Conservation (phyloP, 768 basidiomycete species). For the Pleurotus citrinopileatus region DNA sequence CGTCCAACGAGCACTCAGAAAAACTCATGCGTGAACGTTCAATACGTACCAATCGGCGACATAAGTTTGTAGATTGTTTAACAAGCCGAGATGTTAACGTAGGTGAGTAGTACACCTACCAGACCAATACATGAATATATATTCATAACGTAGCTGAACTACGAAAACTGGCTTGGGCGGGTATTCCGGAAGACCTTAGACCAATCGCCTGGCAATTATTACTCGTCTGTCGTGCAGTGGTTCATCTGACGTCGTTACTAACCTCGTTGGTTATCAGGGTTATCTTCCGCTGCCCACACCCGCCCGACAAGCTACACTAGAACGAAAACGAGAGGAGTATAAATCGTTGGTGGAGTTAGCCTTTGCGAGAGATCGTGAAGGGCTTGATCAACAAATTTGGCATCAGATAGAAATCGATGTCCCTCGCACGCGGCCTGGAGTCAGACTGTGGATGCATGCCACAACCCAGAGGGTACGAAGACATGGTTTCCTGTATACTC, state of each 20-base stretch:
- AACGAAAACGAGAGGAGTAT: constrained; percentile 91
- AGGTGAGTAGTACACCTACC: constrained; percentile 39
- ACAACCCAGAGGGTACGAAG: constrained; percentile 83
- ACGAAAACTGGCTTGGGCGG: constrained; percentile 92
- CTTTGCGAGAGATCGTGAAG: constrained; percentile 81
- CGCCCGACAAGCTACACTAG: constrained; percentile 71
- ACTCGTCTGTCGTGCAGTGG: constrained; percentile 54
- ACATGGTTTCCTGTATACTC: neutral
- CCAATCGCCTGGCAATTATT: constrained; percentile 94
- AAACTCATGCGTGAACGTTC: constrained; percentile 73
- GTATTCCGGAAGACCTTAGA: constrained; percentile 83
- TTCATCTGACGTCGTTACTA: constrained; percentile 7
- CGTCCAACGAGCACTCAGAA: constrained; percentile 44
- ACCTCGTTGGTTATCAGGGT: constrained; percentile 50
- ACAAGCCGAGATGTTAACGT: constrained; percentile 78
- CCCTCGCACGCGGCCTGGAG: constrained; percentile 90
- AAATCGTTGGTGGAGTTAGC: constrained; percentile 84
- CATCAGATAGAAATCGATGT: constrained; percentile 99
- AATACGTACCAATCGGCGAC: constrained; percentile 71
- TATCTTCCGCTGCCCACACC: constrained; percentile 86
- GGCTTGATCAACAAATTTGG: constrained; percentile 96
- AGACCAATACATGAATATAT: neutral
- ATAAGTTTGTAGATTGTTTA: constrained; percentile 82
- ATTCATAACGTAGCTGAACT: constrained; percentile 58
- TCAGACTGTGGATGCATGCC: constrained; percentile 86